Evolutionary conservation across 1,284 basidiomycete genomes (phyloP).

Genomic region (Tausonia pullulans): DNA sequence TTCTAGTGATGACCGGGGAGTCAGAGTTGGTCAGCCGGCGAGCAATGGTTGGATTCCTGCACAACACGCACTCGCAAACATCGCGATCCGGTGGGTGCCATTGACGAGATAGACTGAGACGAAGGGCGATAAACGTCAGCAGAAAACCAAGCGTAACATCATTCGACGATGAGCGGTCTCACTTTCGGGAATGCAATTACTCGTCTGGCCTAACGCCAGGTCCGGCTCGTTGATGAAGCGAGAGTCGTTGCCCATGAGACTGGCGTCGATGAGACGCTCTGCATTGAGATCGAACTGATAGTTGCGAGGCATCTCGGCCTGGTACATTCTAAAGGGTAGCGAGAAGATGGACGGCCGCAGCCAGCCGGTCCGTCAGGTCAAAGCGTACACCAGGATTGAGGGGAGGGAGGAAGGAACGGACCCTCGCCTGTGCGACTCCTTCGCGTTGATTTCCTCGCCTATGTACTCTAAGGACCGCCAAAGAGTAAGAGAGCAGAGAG

Average conservation of each 20-base stretch:
- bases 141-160: not conserved
- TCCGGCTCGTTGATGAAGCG: constrained; percentile 16
- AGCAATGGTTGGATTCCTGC: too few species aligned
- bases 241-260: constrained; percentile 1
- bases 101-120: too few species aligned
- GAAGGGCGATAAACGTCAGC: too few species aligned
- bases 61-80: too few species aligned
- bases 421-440: constrained; percentile 5
- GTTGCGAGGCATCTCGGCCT: constrained; percentile 4
- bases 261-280: constrained; percentile 5
- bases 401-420: not conserved
- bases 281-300: constrained; percentile 14
- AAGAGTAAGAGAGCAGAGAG: not conserved
- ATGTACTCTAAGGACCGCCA: constrained; percentile 6
- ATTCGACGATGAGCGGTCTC: not conserved
- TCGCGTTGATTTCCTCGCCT: constrained; percentile 9
- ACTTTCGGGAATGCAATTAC: not conserved
- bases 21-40: too few species aligned
- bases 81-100: too few species aligned
- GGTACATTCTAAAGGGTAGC: not conserved
- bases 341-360: not conserved
- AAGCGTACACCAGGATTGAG: too few species aligned
- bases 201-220: not conserved
- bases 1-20: too few species aligned
- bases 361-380: not conserved